A percentile compares a stretch with the other conserved stretches of the same genome.
Conservation (phyloP, 164 flowering plant species). For the Liquidambar formosana region DNA sequence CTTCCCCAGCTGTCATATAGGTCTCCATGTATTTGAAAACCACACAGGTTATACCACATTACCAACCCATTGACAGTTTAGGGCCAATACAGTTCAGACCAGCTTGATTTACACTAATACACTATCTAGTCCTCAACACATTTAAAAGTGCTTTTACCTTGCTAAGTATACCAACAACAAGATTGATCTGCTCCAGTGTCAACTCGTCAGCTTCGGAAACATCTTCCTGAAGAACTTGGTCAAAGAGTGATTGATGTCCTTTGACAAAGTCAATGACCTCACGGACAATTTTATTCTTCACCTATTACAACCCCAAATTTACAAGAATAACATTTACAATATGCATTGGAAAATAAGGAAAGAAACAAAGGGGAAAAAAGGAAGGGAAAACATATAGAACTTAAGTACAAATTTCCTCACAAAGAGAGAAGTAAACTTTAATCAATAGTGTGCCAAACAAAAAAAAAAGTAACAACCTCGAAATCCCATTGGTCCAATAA, state of each 20-base stretch:
- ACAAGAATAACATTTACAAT: not conserved
- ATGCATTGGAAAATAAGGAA: not conserved
- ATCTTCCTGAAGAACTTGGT: slow-evolving; percentile 73
- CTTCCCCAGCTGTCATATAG: not conserved
- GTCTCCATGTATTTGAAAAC: not conserved
- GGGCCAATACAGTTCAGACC: not conserved
- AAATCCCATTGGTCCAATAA: too few relatives aligned
- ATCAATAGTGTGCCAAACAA: not conserved
- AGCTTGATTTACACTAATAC: not conserved
- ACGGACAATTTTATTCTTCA: slow-evolving; percentile 82
- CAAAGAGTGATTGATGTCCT: slow-evolving; percentile 75
- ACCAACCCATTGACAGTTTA: not conserved
- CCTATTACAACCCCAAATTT: slow-evolving; percentile 37
- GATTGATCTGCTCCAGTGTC: slow-evolving; percentile 74
- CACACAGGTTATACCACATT: not conserved
- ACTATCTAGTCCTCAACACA: not conserved
- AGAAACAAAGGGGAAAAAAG: slow-evolving; percentile 3
- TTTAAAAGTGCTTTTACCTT: slow-evolving; percentile 55
- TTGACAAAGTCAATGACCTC: slow-evolving; percentile 78
- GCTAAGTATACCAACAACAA: slow-evolving; percentile 84
- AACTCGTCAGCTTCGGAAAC: slow-evolving; percentile 61
- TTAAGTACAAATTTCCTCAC: not conserved
- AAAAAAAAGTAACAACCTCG: too few relatives aligned
- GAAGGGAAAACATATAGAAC: too few relatives aligned
- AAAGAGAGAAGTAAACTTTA: too few relatives aligned